Evolutionary conservation across 2,329 filamentous ascomycete species (phyloP).

Genomic region (Microsporum canis): DNA sequence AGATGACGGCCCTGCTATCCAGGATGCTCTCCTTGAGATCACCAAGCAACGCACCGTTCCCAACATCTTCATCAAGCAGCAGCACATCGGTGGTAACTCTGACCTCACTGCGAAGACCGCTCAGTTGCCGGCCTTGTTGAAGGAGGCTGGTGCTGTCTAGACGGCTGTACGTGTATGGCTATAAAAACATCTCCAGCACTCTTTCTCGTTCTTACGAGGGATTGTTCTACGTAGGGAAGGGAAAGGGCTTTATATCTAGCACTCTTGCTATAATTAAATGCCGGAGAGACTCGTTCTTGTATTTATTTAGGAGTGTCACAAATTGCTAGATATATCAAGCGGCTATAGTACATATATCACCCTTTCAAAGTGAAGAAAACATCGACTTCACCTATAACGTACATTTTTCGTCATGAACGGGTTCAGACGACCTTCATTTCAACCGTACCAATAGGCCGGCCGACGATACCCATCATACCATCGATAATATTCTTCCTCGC

Average conservation of each 20-base stretch:
- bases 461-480: conserved; percentile 77
- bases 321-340: not conserved
- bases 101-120: conserved; percentile 59
- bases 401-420: not conserved
- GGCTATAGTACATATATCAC: conserved; percentile 3
- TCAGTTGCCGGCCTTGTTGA: conserved; percentile 54
- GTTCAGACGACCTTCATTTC: conserved; percentile 56
- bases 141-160: conserved; percentile 51
- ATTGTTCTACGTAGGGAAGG: not conserved
- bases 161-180: conserved; percentile 7
- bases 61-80: conserved; percentile 82
- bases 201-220: not conserved
- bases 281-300: not conserved
- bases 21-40: conserved; percentile 69
- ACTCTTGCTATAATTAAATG: not conserved
- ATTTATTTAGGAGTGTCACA: conserved; percentile 1
- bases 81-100: conserved; percentile 96
- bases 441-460: conserved; percentile 76
- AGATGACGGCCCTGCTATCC: conserved; percentile 76
- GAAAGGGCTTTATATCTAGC: not conserved
- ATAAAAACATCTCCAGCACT: not conserved
- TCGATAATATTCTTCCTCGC: conserved; percentile 74
- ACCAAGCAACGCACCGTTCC: conserved; percentile 80
- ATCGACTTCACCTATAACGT: not conserved
- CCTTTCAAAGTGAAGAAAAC: not conserved